Conservation (phyloP, 169 alveolate species). For the Theileria sp. region DNA sequence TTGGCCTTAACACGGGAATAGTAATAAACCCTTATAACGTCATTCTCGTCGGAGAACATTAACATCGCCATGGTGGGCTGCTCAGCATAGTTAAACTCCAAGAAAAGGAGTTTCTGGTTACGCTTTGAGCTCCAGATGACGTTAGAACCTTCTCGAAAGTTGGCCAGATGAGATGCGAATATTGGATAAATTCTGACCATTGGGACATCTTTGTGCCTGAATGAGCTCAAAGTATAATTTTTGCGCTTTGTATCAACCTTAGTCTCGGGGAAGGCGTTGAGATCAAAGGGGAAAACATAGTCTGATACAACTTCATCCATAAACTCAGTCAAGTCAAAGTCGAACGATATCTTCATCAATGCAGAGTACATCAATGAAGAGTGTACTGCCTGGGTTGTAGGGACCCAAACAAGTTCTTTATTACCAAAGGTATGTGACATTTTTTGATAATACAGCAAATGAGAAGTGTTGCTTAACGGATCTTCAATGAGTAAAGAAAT, state of each 20-base stretch:
- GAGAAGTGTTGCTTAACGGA: neutral
- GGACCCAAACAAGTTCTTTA: neutral
- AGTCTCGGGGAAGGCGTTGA: neutral
- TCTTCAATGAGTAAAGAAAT: neutral
- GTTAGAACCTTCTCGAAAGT: neutral
- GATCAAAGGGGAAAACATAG: neutral
- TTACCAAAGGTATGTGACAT: neutral
- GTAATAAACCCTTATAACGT: neutral
- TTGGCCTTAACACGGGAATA: neutral
- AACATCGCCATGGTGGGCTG: neutral
- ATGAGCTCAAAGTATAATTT: neutral
- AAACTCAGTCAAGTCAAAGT: slow-evolving; percentile 3
- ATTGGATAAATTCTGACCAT: neutral
- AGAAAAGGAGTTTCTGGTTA: neutral
- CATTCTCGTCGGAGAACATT: neutral
- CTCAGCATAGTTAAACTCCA: slow-evolving; percentile 2
- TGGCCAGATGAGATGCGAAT: slow-evolving; percentile 4
- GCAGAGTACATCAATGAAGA: neutral
- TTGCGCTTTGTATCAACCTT: neutral
- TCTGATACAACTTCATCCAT: neutral
- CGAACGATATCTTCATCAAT: neutral
- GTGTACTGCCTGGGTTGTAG: neutral
- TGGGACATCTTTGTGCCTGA: neutral
- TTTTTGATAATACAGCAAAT: neutral
- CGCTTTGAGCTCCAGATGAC: neutral